Evolutionary conservation across 495 filamentous ascomycete genomes (phyloP).

Genomic region (Parathielavia hyrcaniae): DNA sequence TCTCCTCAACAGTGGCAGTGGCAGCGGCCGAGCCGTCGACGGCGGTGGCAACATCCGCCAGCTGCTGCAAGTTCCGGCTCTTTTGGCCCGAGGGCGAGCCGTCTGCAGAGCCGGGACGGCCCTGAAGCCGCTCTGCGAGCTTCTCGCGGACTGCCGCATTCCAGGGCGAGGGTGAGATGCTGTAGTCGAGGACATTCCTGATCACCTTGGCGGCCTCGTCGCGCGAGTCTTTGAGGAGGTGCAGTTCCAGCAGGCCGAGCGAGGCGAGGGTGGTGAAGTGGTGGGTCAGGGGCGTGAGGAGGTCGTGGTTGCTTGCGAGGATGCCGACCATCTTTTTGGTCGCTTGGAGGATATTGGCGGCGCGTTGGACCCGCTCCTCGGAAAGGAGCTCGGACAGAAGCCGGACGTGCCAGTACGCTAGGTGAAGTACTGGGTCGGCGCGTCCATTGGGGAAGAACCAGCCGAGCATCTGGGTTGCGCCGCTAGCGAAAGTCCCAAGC

Average conservation of each 20-base stretch:
- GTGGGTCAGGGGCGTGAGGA: constrained; percentile 61
- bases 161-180: constrained; percentile 39
- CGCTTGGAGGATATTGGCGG: constrained; percentile 52
- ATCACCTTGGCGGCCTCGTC: constrained; percentile 35
- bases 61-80: constrained; percentile 46
- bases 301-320: constrained; percentile 50
- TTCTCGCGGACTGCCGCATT: constrained; percentile 42
- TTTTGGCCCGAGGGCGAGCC: constrained; percentile 14
- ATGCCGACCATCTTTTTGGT: constrained; percentile 53
- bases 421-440: constrained; percentile 50
- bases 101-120: background rate
- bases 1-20: background rate
- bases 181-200: constrained; percentile 32
- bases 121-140: constrained; percentile 36
- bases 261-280: constrained; percentile 64
- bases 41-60: constrained; percentile 52
- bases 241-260: constrained; percentile 60
- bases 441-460: constrained; percentile 40
- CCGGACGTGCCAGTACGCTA: constrained; percentile 69
- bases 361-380: constrained; percentile 31
- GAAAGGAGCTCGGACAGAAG: constrained; percentile 55
- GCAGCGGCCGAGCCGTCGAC: constrained; percentile 17
- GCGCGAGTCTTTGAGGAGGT: constrained; percentile 10
- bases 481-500: constrained; percentile 24
- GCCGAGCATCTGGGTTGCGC: constrained; percentile 42